Percentiles rank a stretch among this genome's conserved stretches.
phyloP scores from a whole-genome alignment of 202 grass and related monocot genomes.

The Cymbopogon flexuosus region DNA sequence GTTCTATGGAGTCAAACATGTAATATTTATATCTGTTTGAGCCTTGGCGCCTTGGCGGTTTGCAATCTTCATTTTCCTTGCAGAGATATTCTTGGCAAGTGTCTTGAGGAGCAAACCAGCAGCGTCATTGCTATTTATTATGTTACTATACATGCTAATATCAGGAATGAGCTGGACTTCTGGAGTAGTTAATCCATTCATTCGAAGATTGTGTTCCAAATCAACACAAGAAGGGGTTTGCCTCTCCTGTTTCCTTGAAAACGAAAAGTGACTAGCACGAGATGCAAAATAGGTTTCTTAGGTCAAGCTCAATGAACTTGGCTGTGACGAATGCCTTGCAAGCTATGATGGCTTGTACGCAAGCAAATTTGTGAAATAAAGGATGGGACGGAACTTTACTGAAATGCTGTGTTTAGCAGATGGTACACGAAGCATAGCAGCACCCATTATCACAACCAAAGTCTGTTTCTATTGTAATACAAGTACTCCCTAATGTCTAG shows the following conservation, averaged over 20 bases:
- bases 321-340: neutral
- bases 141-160: neutral
- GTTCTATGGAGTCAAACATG: constrained; percentile 1
- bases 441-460: neutral
- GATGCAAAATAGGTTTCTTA: neutral
- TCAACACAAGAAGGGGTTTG: neutral
- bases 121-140: neutral
- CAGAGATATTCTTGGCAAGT: neutral
- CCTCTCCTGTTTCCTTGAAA: neutral
- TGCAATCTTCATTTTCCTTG: constrained; percentile 32
- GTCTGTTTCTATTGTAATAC: neutral
- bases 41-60: neutral
- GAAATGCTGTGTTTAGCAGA: neutral
- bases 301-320: neutral
- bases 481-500: constrained; percentile 42
- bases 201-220: neutral
- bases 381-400: neutral
- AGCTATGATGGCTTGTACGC: neutral
- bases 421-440: neutral
- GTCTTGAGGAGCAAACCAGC: constrained; percentile 20
- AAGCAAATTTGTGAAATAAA: neutral
- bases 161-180: neutral
- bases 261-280: neutral
- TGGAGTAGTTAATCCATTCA: neutral
- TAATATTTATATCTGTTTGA: neutral